These are phyloP conservation scores for Hyaloscypha variabilis DNA, from an alignment of 495 filamentous ascomycete species.

Conservation along the genomic window DNA sequence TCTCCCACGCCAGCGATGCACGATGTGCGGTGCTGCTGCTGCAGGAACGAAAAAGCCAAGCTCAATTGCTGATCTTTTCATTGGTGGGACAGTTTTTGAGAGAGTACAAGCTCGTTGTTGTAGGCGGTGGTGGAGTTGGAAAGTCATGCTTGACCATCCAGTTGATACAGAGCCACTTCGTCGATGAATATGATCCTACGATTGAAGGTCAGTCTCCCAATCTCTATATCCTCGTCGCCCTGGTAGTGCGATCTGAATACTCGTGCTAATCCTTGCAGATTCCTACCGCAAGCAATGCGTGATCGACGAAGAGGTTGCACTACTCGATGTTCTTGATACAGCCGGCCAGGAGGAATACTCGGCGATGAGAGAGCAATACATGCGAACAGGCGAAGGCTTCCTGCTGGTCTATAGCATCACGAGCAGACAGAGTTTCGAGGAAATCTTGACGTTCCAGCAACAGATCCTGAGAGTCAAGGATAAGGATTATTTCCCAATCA, in stretches of 20 bases:
- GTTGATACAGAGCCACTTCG: constrained; percentile 98
- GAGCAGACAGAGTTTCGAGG: constrained; percentile 94
- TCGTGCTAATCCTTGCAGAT: constrained; percentile 54
- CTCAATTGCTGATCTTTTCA: constrained; percentile 27
- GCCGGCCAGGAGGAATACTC: constrained; percentile 99
- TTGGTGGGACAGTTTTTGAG: constrained; percentile 73
- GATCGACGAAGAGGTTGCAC: constrained; percentile 95
- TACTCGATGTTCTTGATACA: constrained; percentile 98
- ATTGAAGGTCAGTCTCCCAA: constrained; percentile 77
- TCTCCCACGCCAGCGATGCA: neutral
- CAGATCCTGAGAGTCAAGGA: constrained; percentile 98
- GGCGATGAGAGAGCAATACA: constrained; percentile 99
- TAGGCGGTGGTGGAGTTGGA: constrained; percentile 96
- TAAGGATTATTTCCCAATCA: constrained; percentile 99
- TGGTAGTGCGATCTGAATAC: neutral
- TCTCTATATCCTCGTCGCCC: neutral
- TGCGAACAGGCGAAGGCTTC: constrained; percentile 98
- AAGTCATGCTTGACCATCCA: constrained; percentile 99
- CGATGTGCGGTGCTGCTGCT: neutral
- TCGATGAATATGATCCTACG: constrained; percentile 98
- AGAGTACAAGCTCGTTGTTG: constrained; percentile 99
- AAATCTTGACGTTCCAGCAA: constrained; percentile 97
- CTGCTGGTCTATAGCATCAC: constrained; percentile 93
- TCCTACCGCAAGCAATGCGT: constrained; percentile 99
- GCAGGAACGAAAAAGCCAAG: neutral